A percentile compares a stretch with the other conserved stretches of the same genome.
phyloP scores from a whole-genome alignment of 768 basidiomycete genomes.

The Xanthoconium stramineum region DNA sequence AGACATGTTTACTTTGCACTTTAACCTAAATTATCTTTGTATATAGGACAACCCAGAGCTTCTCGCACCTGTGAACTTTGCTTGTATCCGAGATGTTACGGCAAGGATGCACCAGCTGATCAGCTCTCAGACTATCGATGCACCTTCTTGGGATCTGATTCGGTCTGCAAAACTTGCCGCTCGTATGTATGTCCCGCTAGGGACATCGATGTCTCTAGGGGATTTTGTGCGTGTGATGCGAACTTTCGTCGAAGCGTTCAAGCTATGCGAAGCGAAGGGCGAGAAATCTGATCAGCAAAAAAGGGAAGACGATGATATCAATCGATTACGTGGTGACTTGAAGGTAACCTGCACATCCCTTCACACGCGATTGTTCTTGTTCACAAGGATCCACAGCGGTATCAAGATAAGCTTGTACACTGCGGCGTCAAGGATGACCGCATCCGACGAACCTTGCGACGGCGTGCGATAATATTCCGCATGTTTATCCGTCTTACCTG shows the following conservation, averaged over 20 bases:
- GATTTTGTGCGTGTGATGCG: slow-evolving; percentile 77
- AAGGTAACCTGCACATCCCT: slow-evolving; percentile 41
- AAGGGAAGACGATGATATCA: slow-evolving; percentile 27
- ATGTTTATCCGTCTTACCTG: slow-evolving; percentile 64
- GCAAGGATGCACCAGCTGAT: slow-evolving; percentile 64
- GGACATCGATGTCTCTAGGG: slow-evolving; percentile 80
- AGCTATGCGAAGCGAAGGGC: slow-evolving; percentile 34
- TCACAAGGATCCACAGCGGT: slow-evolving; percentile 41
- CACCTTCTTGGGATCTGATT: slow-evolving; percentile 80
- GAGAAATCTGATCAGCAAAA: slow-evolving; percentile 25
- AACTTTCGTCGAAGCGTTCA: slow-evolving; percentile 76
- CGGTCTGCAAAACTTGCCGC: slow-evolving; percentile 74
- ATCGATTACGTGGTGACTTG: slow-evolving; percentile 48
- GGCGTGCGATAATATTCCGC: slow-evolving; percentile 55
- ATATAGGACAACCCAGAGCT: slow-evolving; percentile 75
- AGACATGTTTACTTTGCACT: neutral
- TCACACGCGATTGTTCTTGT: neutral
- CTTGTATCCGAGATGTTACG: slow-evolving; percentile 58
- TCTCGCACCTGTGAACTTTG: slow-evolving; percentile 61
- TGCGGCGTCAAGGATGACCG: slow-evolving; percentile 86
- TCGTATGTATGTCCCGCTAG: slow-evolving; percentile 83
- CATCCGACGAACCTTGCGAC: slow-evolving; percentile 60
- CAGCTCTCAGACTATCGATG: slow-evolving; percentile 73
- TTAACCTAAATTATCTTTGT: neutral
- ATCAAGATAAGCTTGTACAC: slow-evolving; percentile 67